Base-by-base conservation (phyloP, 768 basidiomycete genomes). In the Dioszegia hungarica region DNA sequence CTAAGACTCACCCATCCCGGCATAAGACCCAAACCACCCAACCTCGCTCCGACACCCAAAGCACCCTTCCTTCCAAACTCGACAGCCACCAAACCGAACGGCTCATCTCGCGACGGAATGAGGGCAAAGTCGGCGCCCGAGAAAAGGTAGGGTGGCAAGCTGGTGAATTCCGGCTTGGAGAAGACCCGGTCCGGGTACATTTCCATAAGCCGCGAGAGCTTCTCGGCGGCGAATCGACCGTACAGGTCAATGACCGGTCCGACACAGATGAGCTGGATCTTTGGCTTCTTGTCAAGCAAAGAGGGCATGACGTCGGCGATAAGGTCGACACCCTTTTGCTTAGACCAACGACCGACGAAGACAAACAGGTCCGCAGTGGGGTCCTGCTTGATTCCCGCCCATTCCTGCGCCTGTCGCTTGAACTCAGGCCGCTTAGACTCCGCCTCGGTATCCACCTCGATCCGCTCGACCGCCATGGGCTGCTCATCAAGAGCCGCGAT, bases 11-110 rank as follows among this genome's bases (percentile, higher is more conserved):
- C 90, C 92, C 92, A 94, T 79, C 91, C 92, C 73, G 92, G 92
- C 92, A 95, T 95, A 58, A 95, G 79, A 77, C 92, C 92, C 40
- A 95, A 82, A 80, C 92, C 92, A 72, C 92, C 92, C 20, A 94
- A 82, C 67, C 92, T 88, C 79, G 87, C 85, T 63, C 92, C 92
- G 63, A 95, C 92, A 79, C 92, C 92, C 50, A 95, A 83, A 53
- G 92, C 92, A 81, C 92, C 92, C 77, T 94, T 95, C 64, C 92
- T 81, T 75, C 92, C 92, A 77, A 95, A 95, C 75, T 94, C 92
- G 63, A 95, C 92, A 49, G 92, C 91, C 28, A 94, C 91, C 41
- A 95, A 79, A 79, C 92, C 92, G 77, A 95, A 95, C 2, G 92
- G 92, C 69, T 95, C 92, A 71, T 95, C 92, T 76, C 92, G 87